Evolutionary conservation across 371 early-diverging fungal genomes (phyloP).

Genomic region (Apophysomyces elegans): DNA sequence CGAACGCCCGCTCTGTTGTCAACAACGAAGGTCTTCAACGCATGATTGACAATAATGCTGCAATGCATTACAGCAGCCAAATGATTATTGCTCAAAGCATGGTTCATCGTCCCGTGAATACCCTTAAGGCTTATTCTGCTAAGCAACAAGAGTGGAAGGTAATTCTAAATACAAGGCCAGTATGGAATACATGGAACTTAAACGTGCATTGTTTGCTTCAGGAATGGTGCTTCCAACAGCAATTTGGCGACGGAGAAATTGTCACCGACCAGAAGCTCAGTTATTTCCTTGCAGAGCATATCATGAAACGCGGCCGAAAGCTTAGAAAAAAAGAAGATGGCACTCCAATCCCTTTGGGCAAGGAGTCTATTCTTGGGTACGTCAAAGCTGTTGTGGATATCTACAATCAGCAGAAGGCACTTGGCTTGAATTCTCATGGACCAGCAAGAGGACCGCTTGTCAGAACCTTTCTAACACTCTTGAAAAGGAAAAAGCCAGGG

Average conservation of each 20-base stretch:
- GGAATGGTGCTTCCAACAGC: background rate
- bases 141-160: too few relatives aligned
- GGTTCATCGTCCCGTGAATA: too few relatives aligned
- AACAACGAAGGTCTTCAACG: background rate
- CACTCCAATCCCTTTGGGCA: constrained; percentile 5
- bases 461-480: constrained; percentile 1
- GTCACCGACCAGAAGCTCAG: background rate
- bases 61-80: too few relatives aligned
- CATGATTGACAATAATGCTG: too few relatives aligned
- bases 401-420: background rate
- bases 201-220: background rate
- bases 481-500: background rate
- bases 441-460: background rate
- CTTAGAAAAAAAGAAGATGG: constrained; percentile 12
- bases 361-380: background rate
- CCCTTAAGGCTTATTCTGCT: too few relatives aligned
- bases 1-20: background rate
- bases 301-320: constrained; percentile 1
- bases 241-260: constrained; percentile 1
- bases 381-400: constrained; percentile 5
- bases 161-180: too few relatives aligned
- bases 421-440: background rate
- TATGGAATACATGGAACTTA: too few relatives aligned
- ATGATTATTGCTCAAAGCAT: too few relatives aligned
- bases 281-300: constrained; percentile 3